Evolutionary conservation across 352 stramenopile species (phyloP), one percentile per base, ranked within the genome.

Genomic region (Phytophthora pseudosyringae): DNA sequence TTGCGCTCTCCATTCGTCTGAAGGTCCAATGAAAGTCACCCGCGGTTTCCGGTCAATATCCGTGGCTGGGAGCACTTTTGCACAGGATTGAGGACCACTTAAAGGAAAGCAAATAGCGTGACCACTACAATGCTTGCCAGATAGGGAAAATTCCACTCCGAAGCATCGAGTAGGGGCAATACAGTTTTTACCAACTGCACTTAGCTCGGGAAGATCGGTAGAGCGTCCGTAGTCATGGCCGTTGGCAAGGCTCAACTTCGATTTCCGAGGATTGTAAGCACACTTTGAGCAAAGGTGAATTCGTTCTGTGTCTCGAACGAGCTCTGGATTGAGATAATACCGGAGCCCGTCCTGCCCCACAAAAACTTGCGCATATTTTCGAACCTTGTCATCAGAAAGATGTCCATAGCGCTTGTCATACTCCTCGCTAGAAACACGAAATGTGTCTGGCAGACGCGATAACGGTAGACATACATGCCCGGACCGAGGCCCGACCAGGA

Each of bases 91-190:
- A 16, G 43, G 43, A 5, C 21, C 21, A 33, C 43, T 16, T 6
- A 13, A 49, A 49, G 43, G 43, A 6, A 49, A 49, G 26, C 43
- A 49, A 49, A 49, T 49, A 21, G 25, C 21, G 15, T 49, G 43
- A 32, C 43, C 43, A 18, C 25, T 49, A 11, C 43, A 18, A 49
- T 49, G 21, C 7, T 33, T 49, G 3, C 25, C 21, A 3, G 43
- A 35, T 6, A 49, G 11, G 3, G 12, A 35, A 33, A 49, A 21
- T 33, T 49, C 43, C 1, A 49, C 10, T 21, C 43, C 43, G 33
- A 49, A 49, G 1, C 43, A 35, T 11, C 43, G 43, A 5, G 43
- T 25, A 4, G 43, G 43, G 7, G 43, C 43, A 49, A 49, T 12
- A 33, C 21, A 35, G 7, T 49, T 49, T 16, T 12, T 35, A 9